phyloP scores from a whole-genome alignment of 805 yeast genomes.

The Candida silvatica region DNA sequence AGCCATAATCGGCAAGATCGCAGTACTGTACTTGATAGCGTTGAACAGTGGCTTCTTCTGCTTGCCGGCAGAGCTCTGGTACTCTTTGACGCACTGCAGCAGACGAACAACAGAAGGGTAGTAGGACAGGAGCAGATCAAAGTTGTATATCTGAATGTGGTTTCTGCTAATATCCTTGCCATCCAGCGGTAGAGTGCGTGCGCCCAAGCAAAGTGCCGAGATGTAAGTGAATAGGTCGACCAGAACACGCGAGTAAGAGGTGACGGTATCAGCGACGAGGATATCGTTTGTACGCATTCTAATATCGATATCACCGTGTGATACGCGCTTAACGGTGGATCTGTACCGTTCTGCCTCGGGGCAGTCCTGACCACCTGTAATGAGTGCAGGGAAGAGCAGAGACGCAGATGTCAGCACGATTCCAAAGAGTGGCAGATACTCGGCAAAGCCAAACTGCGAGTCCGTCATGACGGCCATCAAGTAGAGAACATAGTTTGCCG shows the following conservation, averaged over 20 bases:
- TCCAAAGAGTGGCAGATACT: slow-evolving; percentile 31
- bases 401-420: slow-evolving; percentile 25
- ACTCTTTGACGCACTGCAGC: slow-evolving; percentile 76
- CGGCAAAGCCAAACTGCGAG: slow-evolving; percentile 18
- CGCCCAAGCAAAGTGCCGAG: slow-evolving; percentile 34
- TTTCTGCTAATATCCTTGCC: slow-evolving; percentile 20
- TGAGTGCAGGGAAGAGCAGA: slow-evolving; percentile 26
- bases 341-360: slow-evolving; percentile 35
- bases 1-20: slow-evolving; percentile 44
- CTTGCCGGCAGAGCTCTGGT: slow-evolving; percentile 31
- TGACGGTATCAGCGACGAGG: slow-evolving; percentile 72
- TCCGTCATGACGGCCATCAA: slow-evolving; percentile 15
- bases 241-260: slow-evolving; percentile 70
- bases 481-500: slow-evolving; percentile 22
- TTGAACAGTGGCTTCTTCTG: slow-evolving; percentile 57
- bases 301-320: slow-evolving; percentile 50
- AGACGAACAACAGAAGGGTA: slow-evolving; percentile 73
- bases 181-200: slow-evolving; percentile 25
- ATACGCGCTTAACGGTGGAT: slow-evolving; percentile 42
- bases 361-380: slow-evolving; percentile 10
- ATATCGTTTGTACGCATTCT: slow-evolving; percentile 70
- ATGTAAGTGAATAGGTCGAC: slow-evolving; percentile 59
- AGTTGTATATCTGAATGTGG: slow-evolving; percentile 19
- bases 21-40: slow-evolving; percentile 64
- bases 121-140: slow-evolving; percentile 23